phyloP scores from a whole-genome alignment of 2,329 filamentous ascomycete genomes.

The Colletotrichum sp. region DNA sequence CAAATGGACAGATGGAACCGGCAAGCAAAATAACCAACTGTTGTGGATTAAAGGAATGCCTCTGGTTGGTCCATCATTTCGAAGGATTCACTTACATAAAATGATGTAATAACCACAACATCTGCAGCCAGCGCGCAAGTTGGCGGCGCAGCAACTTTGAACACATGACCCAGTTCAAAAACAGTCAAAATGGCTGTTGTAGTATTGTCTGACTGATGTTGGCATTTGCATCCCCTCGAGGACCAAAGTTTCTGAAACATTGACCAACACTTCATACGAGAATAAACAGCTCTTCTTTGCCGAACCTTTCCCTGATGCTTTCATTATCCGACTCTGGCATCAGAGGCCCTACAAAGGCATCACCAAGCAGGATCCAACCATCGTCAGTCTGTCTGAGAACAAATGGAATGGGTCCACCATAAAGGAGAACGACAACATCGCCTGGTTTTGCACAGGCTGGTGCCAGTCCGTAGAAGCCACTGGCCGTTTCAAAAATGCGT shows the following conservation, averaged over 20 bases:
- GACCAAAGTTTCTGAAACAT: not conserved
- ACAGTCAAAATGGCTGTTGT: not conserved
- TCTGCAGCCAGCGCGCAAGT: not conserved
- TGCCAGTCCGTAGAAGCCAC: not conserved
- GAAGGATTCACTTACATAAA: not conserved
- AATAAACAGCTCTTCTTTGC: not conserved
- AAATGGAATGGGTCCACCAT: not conserved
- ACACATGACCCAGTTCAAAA: not conserved
- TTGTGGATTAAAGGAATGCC: not conserved
- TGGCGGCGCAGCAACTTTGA: not conserved
- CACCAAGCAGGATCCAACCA: not conserved
- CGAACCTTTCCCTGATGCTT: not conserved
- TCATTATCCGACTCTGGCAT: not conserved
- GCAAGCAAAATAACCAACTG: not conserved
- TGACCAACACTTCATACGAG: not conserved
- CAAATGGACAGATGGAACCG: not conserved
- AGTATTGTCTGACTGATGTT: not conserved
- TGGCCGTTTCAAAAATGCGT: not conserved
- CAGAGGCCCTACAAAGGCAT: not conserved
- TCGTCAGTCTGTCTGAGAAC: not conserved
- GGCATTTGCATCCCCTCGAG: not conserved
- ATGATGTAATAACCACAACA: constrained; percentile 2
- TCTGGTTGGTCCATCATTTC: not conserved
- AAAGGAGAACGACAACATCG: not conserved
- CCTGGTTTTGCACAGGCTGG: not conserved